Base-by-base conservation (phyloP, 2,329 filamentous ascomycete species). In the Apiospora aurea region DNA sequence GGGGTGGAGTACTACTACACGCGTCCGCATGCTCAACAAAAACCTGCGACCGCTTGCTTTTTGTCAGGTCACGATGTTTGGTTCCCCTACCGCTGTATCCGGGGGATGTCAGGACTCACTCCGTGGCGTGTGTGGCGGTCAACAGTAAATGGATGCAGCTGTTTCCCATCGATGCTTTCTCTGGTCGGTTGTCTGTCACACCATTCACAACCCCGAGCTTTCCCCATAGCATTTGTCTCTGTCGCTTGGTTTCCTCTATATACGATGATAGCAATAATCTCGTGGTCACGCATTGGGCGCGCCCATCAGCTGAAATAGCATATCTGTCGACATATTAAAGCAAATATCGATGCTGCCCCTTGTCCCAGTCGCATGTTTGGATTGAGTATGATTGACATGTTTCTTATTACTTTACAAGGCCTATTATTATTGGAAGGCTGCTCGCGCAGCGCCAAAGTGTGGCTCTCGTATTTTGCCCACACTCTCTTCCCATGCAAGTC, bases 1-100 rank as follows among this genome's bases (percentile, higher is more conserved):
- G 57, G 29, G 18, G 57, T 64, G 57, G 57, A 41, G 57, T 41
- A n/a, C n/a, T n/a, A n/a, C n/a, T n/a, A 64, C 34, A 41, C 57
- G 57, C 57, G 57, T 64, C 57, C 57, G 57, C 57, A 38, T 64
- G 29, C 57, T 64, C 57, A 64, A 64, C 57, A 64, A 64, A 64
- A 64, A 10, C 34, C 18, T 11, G 57, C 57, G 29, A 41, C 57
- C 57, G 57, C 57, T 64, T 41, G 57, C 57, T 64, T 64, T 64
- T 64, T 64, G 34, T 64, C 57, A 64, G 29, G 34, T 64, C 57
- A 64, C 57, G 29, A 41, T 38, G 34, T 41, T 16, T n/a, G 53
- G 8, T 10, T 14, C 11, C 57, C 53, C 29, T 38, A 61, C 26
- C 53, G 53, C 10, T 34, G 53, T 21, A 61, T 38, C 53, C 53